Conservation (phyloP, 208 protist species). For the Leishmania mexicana region DNA sequence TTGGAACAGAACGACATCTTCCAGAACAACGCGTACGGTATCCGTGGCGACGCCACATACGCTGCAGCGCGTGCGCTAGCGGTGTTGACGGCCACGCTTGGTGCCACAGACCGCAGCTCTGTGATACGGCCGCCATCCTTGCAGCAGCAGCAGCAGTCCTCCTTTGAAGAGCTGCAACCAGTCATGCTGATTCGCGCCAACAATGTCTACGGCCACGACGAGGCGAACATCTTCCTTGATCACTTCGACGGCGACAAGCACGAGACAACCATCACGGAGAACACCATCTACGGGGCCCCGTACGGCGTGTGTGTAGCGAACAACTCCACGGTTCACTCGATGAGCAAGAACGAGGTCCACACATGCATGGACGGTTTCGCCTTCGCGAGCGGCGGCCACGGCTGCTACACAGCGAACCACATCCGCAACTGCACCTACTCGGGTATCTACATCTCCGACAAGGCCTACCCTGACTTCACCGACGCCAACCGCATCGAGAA, state of each 20-base stretch:
- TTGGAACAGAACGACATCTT: constrained; percentile 78
- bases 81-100: constrained; percentile 24
- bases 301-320: constrained; percentile 70
- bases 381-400: constrained; percentile 46
- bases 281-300: constrained; percentile 65
- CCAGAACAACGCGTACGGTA: constrained; percentile 69
- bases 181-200: constrained; percentile 44
- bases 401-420: constrained; percentile 61
- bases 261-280: constrained; percentile 44
- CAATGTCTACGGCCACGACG: constrained; percentile 54
- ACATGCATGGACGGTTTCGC: constrained; percentile 77
- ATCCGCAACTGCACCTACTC: constrained; percentile 65
- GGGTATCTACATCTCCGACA: constrained; percentile 68
- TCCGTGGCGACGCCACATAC: constrained; percentile 65
- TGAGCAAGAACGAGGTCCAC: constrained; percentile 63
- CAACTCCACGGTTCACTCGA: constrained; percentile 40
- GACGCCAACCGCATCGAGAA: constrained; percentile 63
- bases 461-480: constrained; percentile 51
- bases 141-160: neutral
- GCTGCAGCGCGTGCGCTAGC: constrained; percentile 31
- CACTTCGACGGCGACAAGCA: constrained; percentile 34
- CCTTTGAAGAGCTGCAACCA: constrained; percentile 17
- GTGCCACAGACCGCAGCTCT: neutral
- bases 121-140: constrained; percentile 4
- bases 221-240: constrained; percentile 64